Conservation (phyloP, 75 land plant species). For the Pinus tabuliformis region DNA sequence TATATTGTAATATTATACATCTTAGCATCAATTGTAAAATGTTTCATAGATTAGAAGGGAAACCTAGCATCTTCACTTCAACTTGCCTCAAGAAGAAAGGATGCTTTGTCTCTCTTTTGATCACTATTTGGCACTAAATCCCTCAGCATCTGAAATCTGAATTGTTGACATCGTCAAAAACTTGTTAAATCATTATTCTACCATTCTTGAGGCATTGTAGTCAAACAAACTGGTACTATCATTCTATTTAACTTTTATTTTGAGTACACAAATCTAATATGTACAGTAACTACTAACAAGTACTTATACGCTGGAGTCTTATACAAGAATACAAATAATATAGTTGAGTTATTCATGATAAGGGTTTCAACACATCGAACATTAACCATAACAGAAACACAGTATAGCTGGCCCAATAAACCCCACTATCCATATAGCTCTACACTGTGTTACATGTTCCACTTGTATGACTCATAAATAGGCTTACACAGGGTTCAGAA, state of each 20-base stretch:
- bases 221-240: not conserved
- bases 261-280: not conserved
- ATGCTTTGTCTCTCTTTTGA: constrained; percentile 97
- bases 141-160: constrained; percentile 88
- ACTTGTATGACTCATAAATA: not conserved
- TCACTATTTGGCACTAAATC: constrained; percentile 89
- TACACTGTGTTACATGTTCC: not conserved
- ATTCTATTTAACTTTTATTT: not conserved
- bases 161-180: constrained; percentile 3
- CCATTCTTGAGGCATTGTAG: not conserved
- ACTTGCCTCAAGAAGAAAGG: constrained; percentile 82
- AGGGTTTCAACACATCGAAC: not conserved
- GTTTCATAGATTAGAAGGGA: not conserved
- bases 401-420: not conserved
- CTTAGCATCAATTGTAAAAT: not conserved
- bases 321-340: not conserved
- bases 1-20: not conserved
- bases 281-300: not conserved
- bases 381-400: not conserved
- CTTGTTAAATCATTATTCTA: not conserved
- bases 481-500: not conserved
- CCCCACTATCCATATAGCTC: not conserved
- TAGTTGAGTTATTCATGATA: not conserved
- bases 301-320: not conserved
- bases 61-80: not conserved